These are phyloP conservation scores for Naganishia albida DNA, from an alignment of 1,284 basidiomycete species.

Conservation along the genomic window DNA sequence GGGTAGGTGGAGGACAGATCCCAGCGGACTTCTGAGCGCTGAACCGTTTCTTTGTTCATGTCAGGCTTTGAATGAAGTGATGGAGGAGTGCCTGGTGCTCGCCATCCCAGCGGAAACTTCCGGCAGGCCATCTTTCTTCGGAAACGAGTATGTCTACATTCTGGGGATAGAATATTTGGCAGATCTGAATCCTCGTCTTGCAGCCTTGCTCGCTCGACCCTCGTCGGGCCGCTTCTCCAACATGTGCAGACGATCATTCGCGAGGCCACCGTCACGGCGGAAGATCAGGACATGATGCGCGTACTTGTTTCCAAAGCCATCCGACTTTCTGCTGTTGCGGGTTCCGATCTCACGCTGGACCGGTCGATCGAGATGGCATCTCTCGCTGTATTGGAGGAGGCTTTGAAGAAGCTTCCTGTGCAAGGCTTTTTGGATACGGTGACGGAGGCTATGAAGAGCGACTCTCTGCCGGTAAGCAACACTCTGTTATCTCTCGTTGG, in stretches of 20 bases:
- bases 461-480: constrained; percentile 19
- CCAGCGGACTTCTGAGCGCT: neutral
- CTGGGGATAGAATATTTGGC: neutral
- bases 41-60: neutral
- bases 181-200: neutral
- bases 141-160: constrained; percentile 8
- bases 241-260: constrained; percentile 20
- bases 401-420: constrained; percentile 30
- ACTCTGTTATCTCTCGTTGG: neutral
- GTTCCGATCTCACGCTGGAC: constrained; percentile 18
- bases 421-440: constrained; percentile 29
- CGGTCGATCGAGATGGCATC: constrained; percentile 10
- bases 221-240: constrained; percentile 4
- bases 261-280: constrained; percentile 9
- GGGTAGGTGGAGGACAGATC: neutral
- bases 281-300: constrained; percentile 13
- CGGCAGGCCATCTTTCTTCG: constrained; percentile 19
- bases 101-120: neutral
- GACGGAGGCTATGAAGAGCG: constrained; percentile 19
- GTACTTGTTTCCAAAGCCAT: constrained; percentile 16
- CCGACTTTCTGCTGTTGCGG: constrained; percentile 15
- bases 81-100: constrained; percentile 19
- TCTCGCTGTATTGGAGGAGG: constrained; percentile 18
- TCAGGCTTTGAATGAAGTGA: constrained; percentile 18
- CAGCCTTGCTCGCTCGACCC: neutral